phyloP scores from a whole-genome alignment of 805 yeast genomes.

The Metschnikowia lunata region DNA sequence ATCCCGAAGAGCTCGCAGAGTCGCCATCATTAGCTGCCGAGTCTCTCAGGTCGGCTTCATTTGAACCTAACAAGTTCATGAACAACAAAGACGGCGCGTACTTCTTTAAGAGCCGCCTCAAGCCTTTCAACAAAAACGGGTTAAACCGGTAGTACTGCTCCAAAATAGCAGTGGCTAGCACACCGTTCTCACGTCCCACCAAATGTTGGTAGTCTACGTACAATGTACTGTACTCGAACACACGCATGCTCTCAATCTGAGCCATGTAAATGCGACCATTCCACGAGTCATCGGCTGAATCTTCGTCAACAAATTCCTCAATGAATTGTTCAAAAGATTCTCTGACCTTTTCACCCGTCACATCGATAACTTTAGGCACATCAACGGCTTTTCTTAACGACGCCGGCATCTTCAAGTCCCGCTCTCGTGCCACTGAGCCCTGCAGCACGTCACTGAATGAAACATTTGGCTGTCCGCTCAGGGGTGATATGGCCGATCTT shows the following conservation, averaged over 20 bases:
- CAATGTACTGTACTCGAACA: slow-evolving; percentile 68
- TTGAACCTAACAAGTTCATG: slow-evolving; percentile 40
- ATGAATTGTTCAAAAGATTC: slow-evolving; percentile 86
- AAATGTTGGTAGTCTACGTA: slow-evolving; percentile 85
- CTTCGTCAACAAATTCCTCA: slow-evolving; percentile 52
- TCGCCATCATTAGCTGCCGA: slow-evolving; percentile 28
- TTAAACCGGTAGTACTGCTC: slow-evolving; percentile 91
- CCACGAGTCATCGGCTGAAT: slow-evolving; percentile 33
- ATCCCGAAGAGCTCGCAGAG: slow-evolving; percentile 38
- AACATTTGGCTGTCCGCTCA: slow-evolving; percentile 20
- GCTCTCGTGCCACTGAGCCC: slow-evolving; percentile 43
- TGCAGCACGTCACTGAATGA: slow-evolving; percentile 24
- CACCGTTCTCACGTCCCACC: slow-evolving; percentile 72
- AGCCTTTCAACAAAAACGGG: slow-evolving; percentile 76
- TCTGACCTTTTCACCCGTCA: slow-evolving; percentile 89
- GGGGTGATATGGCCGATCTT: slow-evolving; percentile 32
- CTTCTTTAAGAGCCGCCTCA: slow-evolving; percentile 65
- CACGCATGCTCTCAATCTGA: slow-evolving; percentile 77
- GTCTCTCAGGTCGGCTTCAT: slow-evolving; percentile 28
- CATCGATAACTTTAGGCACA: slow-evolving; percentile 83
- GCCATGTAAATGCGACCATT: slow-evolving; percentile 64
- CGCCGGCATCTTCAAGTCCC: slow-evolving; percentile 42
- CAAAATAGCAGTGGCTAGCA: slow-evolving; percentile 79
- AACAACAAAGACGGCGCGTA: slow-evolving; percentile 65
- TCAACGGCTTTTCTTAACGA: slow-evolving; percentile 16